Evolutionary conservation across 352 stramenopile species (phyloP).

Genomic region (Phytophthora niederhauseri): DNA sequence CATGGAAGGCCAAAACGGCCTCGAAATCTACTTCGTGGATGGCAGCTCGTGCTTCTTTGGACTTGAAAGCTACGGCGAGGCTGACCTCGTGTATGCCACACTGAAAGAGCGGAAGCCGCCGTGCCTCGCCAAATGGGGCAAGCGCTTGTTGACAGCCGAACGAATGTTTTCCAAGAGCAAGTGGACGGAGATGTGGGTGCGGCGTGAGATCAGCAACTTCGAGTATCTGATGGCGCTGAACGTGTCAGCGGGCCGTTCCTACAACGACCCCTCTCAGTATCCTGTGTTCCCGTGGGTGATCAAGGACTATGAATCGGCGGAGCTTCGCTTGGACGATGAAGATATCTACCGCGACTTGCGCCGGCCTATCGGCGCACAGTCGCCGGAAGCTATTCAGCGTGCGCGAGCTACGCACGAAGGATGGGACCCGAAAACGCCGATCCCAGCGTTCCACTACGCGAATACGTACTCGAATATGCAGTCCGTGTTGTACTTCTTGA

Average conservation of each 20-base stretch:
- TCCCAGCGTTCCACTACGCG: constrained; percentile 77
- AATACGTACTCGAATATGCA: constrained; percentile 77
- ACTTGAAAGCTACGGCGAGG: constrained; percentile 65
- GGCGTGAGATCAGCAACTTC: constrained; percentile 92
- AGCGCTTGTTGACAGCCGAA: constrained; percentile 71
- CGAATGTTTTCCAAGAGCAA: constrained; percentile 82
- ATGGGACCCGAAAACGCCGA: constrained; percentile 49
- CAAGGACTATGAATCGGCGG: constrained; percentile 93
- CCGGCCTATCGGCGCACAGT: constrained; percentile 96
- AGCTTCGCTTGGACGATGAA: constrained; percentile 94
- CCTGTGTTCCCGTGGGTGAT: constrained; percentile 99
- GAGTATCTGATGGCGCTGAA: constrained; percentile 98
- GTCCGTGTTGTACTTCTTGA: constrained; percentile 79
- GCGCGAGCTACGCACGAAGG: constrained; percentile 53
- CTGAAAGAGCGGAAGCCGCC: constrained; percentile 82
- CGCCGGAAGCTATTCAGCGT: constrained; percentile 45
- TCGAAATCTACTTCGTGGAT: constrained; percentile 90
- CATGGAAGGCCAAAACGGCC: constrained; percentile 68
- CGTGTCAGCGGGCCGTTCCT: constrained; percentile 94
- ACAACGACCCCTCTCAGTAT: constrained; percentile 99
- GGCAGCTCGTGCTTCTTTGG: constrained; percentile 82
- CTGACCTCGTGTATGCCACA: constrained; percentile 81
- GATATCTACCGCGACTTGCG: constrained; percentile 95
- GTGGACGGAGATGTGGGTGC: constrained; percentile 88
- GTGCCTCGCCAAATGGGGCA: constrained; percentile 79